phyloP scores from a whole-genome alignment of 164 flowering plant species.

The Nymphaea colorata region DNA sequence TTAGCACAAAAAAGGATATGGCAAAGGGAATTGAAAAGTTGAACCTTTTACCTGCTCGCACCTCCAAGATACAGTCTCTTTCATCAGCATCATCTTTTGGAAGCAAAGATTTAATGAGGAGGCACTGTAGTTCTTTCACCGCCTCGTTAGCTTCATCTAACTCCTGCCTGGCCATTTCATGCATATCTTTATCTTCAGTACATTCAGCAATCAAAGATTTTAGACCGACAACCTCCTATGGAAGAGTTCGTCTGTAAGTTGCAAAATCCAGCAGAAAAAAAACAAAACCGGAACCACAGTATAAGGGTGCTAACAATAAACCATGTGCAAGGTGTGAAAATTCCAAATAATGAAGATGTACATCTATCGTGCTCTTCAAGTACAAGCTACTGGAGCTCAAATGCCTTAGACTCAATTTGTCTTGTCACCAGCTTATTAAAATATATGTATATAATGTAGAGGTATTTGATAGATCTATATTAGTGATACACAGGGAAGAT shows the following conservation, averaged over 20 bases:
- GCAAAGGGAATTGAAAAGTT: too few relatives aligned
- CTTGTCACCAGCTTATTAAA: too few relatives aligned
- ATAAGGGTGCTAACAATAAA: too few relatives aligned
- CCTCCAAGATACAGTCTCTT: conserved; percentile 91
- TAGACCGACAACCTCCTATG: conserved; percentile 71
- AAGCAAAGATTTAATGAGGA: conserved; percentile 62
- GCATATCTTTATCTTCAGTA: conserved; percentile 71
- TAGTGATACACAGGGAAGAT: too few relatives aligned
- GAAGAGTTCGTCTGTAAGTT: neutral
- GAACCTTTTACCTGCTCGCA: conserved; percentile 71
- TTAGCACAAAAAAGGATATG: too few relatives aligned
- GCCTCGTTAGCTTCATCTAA: conserved; percentile 46
- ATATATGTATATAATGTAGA: too few relatives aligned
- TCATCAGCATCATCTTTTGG: conserved; percentile 99
- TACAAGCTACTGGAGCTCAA: too few relatives aligned
- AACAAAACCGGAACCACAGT: neutral
- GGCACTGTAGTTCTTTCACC: conserved; percentile 51
- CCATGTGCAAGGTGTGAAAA: too few relatives aligned
- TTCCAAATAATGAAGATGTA: too few relatives aligned
- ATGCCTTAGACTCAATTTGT: too few relatives aligned
- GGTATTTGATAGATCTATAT: too few relatives aligned
- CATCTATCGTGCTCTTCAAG: too few relatives aligned
- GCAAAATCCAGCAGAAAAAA: neutral
- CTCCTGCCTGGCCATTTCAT: conserved; percentile 64
- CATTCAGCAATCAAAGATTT: conserved; percentile 51